Base-by-base conservation (phyloP, 2,329 filamentous ascomycete species). In the Alternaria angustiovoidea region DNA sequence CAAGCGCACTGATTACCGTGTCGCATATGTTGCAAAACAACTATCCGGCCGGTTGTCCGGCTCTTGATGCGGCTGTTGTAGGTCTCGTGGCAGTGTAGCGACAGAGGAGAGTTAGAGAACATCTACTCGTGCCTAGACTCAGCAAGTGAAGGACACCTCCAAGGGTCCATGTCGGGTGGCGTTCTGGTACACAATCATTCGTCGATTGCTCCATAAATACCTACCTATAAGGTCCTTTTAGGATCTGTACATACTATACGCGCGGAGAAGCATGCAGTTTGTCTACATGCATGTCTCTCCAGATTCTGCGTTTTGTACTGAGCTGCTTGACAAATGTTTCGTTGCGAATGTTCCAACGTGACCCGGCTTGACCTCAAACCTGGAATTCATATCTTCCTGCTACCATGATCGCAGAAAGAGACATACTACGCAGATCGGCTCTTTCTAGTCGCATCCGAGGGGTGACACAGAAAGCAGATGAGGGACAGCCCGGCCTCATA, bases 361-460 rank as follows among this genome's bases (percentile, higher is more conserved):
- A 73, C 65, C 67, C 61, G 66, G 55, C 61, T 68, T 62, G 69
- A 70, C 69, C 75, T 69, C 57, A 62, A 67, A 75, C 74, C 75
- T 66, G 74, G 74, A 64, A 63, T 58, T 54, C 60, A 75, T 74
- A 70, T 67, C 60, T 26, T 53, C 51, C 68, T 63, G 64, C 65
- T 62, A 66, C 62, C 59, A 26, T 56, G n/a, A 46, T 58, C 41
- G 58, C 57, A 61, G 62, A 61, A 59, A 57, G 57, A 57, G 49
- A 62, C 59, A 64, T 39, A 56, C 59, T 41, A 57, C 64, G 46
- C 47, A 39, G 38, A 53, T 55, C 51, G 56, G 34, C 54, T 34
- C 49, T 46, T 61, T 59, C 36, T 38, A 46, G 38, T 55, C 41
- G 44, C 55, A 63, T 59, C 47, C 48, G 53, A 46, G 38, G 44